These are phyloP conservation scores for Thelephora aurantiotincta DNA, from an alignment of 768 basidiomycete genomes.

Conservation along the genomic window DNA sequence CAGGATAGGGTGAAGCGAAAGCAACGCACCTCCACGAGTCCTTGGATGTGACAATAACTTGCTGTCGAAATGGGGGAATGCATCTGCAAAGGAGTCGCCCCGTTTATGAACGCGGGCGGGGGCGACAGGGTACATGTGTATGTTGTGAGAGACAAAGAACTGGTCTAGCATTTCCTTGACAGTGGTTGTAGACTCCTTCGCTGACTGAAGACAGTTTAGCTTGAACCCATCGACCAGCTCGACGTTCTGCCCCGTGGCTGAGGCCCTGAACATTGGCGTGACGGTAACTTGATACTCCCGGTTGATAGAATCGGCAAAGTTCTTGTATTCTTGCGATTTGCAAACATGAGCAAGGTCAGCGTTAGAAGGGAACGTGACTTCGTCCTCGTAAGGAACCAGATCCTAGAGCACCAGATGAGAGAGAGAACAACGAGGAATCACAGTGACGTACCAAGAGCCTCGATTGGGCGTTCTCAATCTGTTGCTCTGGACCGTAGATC, in stretches of 20 bases:
- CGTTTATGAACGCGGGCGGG: slow-evolving; percentile 73
- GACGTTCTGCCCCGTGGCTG: slow-evolving; percentile 31
- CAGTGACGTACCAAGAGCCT: slow-evolving; percentile 68
- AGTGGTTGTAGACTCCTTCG: slow-evolving; percentile 83
- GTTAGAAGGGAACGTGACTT: slow-evolving; percentile 80
- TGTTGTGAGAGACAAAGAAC: slow-evolving; percentile 72
- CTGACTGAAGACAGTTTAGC: slow-evolving; percentile 89
- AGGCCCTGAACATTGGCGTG: slow-evolving; percentile 56
- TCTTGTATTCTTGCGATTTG: slow-evolving; percentile 66
- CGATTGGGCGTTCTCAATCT: slow-evolving; percentile 91
- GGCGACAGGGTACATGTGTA: slow-evolving; percentile 69
- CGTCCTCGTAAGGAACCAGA: slow-evolving; percentile 92
- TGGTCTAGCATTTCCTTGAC: slow-evolving; percentile 90
- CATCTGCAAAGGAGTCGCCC: slow-evolving; percentile 87
- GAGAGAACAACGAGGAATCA: neutral
- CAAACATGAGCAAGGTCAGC: slow-evolving; percentile 66
- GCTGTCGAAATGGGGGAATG: slow-evolving; percentile 93
- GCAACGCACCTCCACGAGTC: slow-evolving; percentile 34
- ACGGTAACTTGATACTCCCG: slow-evolving; percentile 89
- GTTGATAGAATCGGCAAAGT: slow-evolving; percentile 84
- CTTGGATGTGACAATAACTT: slow-evolving; percentile 76
- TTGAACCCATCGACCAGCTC: slow-evolving; percentile 54
- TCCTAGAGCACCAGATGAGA: slow-evolving; percentile 37
- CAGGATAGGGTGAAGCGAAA: neutral
- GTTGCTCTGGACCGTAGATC: slow-evolving; percentile 95